Base-by-base conservation (phyloP, 495 filamentous ascomycete species). In the Trichoderma asperelloides region DNA sequence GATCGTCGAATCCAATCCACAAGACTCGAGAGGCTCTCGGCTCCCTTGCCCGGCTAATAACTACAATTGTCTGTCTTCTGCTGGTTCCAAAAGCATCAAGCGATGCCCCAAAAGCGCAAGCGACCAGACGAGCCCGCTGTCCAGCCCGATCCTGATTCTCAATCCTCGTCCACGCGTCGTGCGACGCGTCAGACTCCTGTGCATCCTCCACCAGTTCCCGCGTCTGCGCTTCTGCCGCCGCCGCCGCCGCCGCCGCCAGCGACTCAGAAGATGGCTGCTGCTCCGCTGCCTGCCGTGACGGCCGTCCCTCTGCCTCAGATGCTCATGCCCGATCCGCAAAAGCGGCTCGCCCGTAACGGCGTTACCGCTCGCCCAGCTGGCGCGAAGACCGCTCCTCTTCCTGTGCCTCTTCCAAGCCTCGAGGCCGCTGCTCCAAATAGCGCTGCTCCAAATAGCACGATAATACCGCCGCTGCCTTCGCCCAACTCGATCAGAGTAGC, bases 71-170 rank as follows among this genome's bases (percentile, higher is more conserved):
- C 9, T 8, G 33, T 37, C 33, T 37, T 37, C 33, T 37, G 5
- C 33, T 37, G 33, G 33, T 8, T 7, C 30, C 6, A 37, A 7
- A 9, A 23, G 40, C 62, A 49, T 43, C 41, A n/a, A 68, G 68
- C n/a, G 64, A 81, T 80, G 79, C 72, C 75, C 27, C 73, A 76
- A 43, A 82, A 81, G 69, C 75, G 79, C 63, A 82, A 81, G 71
- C 77, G 71, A 6, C 71, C 71, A 4, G 68, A 73, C 62, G 73
- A 76, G 23, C 55, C 55, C 8, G 69, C 47, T 30, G 25, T 45
- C 40, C 68, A 69, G 37, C 66, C 68, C 30, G 28, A 66, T 16
- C 65, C 73, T 5, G 28, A 66, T 12, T 64, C 73, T 5, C 67
- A 67, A 40, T 63, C 68, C 28, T 65, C 69, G 6, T 60, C 68